A percentile compares a stretch with the other conserved stretches of the same genome.
Evolutionary conservation across 208 protist genomes (phyloP).

Genomic region (Wallacemonas sp.): DNA sequence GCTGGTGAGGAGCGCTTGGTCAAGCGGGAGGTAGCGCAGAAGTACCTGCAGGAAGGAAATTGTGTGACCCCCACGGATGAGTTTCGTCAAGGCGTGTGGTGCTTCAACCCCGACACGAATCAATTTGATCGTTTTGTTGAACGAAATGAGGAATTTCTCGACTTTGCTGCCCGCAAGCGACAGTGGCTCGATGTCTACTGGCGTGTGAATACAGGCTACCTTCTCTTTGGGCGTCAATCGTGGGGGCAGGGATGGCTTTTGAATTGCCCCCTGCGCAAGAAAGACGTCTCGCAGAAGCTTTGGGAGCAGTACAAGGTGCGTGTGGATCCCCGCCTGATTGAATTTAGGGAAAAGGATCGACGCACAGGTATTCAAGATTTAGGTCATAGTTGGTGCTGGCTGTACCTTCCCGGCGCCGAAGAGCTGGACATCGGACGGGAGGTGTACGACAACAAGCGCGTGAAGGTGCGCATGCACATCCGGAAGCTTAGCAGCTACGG

Average conservation of each 20-base stretch:
- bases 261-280: constrained; percentile 89
- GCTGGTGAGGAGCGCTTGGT: constrained; percentile 91
- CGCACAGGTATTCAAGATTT: constrained; percentile 90
- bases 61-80: constrained; percentile 64
- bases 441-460: constrained; percentile 93
- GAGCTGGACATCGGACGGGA: constrained; percentile 88
- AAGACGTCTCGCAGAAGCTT: constrained; percentile 89
- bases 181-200: constrained; percentile 94
- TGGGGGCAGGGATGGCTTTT: constrained; percentile 90
- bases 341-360: constrained; percentile 87
- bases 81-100: constrained; percentile 83
- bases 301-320: constrained; percentile 94
- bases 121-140: constrained; percentile 88
- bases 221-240: constrained; percentile 86
- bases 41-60: constrained; percentile 76
- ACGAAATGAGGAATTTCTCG: constrained; percentile 87
- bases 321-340: constrained; percentile 81
- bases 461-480: constrained; percentile 92
- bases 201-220: constrained; percentile 92
- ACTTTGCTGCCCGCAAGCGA: constrained; percentile 89
- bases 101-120: constrained; percentile 87
- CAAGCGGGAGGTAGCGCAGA: constrained; percentile 84
- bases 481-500: constrained; percentile 77
- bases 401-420: constrained; percentile 91
- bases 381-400: constrained; percentile 93